These are phyloP conservation scores for Penicillium aurantiogriseum DNA, from an alignment of 2,329 filamentous ascomycete species.

Conservation along the genomic window DNA sequence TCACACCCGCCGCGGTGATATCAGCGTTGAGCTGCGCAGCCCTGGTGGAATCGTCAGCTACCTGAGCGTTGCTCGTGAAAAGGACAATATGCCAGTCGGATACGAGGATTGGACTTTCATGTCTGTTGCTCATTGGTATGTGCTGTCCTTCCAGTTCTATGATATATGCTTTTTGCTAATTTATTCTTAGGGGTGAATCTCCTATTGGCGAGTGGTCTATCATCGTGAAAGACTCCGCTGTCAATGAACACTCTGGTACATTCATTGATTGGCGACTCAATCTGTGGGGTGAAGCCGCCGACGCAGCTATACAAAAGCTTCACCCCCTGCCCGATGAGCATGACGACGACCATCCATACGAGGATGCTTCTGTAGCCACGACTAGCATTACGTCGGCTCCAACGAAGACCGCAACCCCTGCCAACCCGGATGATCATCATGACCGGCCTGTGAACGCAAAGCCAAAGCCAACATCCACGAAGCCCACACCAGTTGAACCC, in stretches of 20 bases:
- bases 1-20: slow-evolving; percentile 81
- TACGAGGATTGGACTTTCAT: slow-evolving; percentile 99
- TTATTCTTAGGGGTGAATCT: slow-evolving; percentile 71
- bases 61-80: slow-evolving; percentile 70
- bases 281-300: slow-evolving; percentile 86
- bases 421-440: slow-evolving; percentile 61
- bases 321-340: slow-evolving; percentile 79
- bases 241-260: slow-evolving; percentile 72
- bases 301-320: slow-evolving; percentile 67
- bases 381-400: slow-evolving; percentile 56
- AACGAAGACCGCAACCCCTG: slow-evolving; percentile 46
- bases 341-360: slow-evolving; percentile 79
- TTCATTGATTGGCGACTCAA: slow-evolving; percentile 93
- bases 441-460: slow-evolving; percentile 64
- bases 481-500: slow-evolving; percentile 13
- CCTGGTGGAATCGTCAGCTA: slow-evolving; percentile 79
- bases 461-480: slow-evolving; percentile 39
- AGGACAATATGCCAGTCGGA: slow-evolving; percentile 65
- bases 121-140: slow-evolving; percentile 93
- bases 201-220: slow-evolving; percentile 89
- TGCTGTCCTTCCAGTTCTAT: slow-evolving; percentile 11
- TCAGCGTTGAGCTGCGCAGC: slow-evolving; percentile 88
- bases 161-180: slow-evolving; percentile 20
- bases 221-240: slow-evolving; percentile 77
- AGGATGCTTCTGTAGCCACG: slow-evolving; percentile 60